phyloP scores from a whole-genome alignment of 2,329 filamentous ascomycete species.

The Trichoderma sp. region DNA sequence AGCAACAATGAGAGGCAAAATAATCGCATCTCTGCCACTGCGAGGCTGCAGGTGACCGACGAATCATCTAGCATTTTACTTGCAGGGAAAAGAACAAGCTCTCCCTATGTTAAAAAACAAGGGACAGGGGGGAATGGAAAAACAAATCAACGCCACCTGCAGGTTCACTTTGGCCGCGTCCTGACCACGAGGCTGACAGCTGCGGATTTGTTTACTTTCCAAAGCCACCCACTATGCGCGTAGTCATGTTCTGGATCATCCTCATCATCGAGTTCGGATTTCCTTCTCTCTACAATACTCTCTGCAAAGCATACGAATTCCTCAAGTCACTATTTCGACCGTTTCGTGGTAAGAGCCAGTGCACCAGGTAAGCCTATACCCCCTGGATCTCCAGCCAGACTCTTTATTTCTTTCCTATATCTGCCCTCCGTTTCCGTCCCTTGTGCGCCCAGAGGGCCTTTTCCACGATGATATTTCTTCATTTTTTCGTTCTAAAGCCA shows the following conservation, averaged over 20 bases:
- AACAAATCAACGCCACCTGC: background rate
- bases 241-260: conserved; percentile 1
- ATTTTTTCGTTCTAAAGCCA: background rate
- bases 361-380: background rate
- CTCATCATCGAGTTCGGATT: conserved; percentile 2
- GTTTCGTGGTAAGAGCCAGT: background rate
- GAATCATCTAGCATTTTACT: background rate
- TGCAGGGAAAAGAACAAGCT: background rate
- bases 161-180: background rate
- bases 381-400: background rate
- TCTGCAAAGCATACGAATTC: conserved; percentile 3
- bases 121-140: background rate
- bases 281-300: background rate
- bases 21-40: background rate
- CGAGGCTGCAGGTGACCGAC: background rate
- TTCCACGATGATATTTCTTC: background rate
- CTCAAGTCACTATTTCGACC: conserved; percentile 11
- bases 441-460: background rate
- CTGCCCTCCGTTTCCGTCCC: background rate
- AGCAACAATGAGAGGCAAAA: background rate
- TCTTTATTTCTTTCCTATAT: background rate
- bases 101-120: background rate
- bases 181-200: background rate
- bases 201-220: background rate
- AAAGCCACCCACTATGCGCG: background rate